Conservation (phyloP, 139 green algal genomes). For the Auxenochlorella protothecoides region DNA sequence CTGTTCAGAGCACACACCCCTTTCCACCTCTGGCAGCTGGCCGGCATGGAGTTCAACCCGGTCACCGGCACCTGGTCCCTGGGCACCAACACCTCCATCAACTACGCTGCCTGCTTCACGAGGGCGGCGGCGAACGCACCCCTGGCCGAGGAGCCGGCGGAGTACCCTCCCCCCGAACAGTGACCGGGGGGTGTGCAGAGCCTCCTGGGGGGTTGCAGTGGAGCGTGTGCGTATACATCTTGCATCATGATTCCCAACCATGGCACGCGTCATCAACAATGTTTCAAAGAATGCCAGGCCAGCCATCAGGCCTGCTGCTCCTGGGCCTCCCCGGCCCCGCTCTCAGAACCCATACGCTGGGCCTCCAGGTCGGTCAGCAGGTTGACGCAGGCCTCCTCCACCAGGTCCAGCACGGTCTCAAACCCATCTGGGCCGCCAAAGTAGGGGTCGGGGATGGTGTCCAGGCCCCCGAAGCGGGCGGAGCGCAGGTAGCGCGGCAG, state of each 20-base stretch:
- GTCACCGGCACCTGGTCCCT: conserved; percentile 38
- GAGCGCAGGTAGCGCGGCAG: no score
- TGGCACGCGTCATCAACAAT: no score
- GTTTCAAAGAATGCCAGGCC: neutral
- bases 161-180: neutral
- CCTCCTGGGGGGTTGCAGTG: neutral
- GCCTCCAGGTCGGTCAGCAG: conserved; percentile 33
- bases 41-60: conserved; percentile 54
- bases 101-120: conserved; percentile 64
- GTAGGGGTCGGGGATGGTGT: conserved; percentile 65
- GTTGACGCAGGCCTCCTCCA: conserved; percentile 71
- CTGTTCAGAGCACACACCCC: conserved; percentile 22
- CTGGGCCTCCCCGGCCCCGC: neutral
- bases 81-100: conserved; percentile 45
- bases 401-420: conserved; percentile 73
- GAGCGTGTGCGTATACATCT: no score
- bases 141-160: neutral
- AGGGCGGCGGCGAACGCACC: conserved; percentile 3
- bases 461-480: neutral
- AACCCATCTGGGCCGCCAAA: conserved; percentile 54
- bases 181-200: neutral
- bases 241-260: no score
- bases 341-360: no score
- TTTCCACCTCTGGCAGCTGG: conserved; percentile 27
- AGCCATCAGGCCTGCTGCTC: neutral